Evolutionary conservation across 169 alveolate genomes (phyloP), one percentile per base, ranked within the genome.

Genomic region (Fabrea salina): DNA sequence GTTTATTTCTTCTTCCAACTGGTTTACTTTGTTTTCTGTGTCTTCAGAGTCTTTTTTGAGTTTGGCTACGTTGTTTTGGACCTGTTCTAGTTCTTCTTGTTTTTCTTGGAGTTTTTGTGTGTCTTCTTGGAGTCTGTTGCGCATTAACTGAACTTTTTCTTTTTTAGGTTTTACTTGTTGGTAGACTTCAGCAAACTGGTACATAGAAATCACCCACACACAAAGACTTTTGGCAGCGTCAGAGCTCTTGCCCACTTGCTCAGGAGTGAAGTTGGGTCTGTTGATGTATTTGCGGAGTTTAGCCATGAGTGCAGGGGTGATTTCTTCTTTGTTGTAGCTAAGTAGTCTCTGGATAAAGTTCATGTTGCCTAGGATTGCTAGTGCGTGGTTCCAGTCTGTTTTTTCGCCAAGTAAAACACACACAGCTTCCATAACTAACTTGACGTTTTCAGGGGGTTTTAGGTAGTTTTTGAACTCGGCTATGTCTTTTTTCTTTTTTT

Each of bases 201-300:
- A 75, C 13, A 87, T 79, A 30, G 90, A 67, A 8, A 39, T 40
- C 3, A 57, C 74, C 80, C 84, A 79, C 0, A 37, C 37, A 44
- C 91, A 84, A 80, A 88, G 75, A n/a, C 84, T 94, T 32, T 84
- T 94, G 44, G 88, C 89, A 22, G 97, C 97, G 41, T 86, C 74
- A 16, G 97, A 92, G 5, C 96, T 96, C 66, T 86, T 82, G 84
- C 86, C 87, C 85, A 92, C 93, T 67, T 88, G 93, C 27, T 91
- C 97, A 1, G 93, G 91, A 47, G 90, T 89, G 67, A 91, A 90
- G 37, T 92, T 96, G 53, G 91, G 94, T 37, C 91, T 87, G 47
- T 68, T 75, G 49, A 90, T 68, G 66, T 82, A 78, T 27, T 85
- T 89, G 54, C 32, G 71, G 53, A 51, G 88, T 86, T 30, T 88